Base-by-base conservation (phyloP, 129 eudicot genomes). In the Logfia minima region DNA sequence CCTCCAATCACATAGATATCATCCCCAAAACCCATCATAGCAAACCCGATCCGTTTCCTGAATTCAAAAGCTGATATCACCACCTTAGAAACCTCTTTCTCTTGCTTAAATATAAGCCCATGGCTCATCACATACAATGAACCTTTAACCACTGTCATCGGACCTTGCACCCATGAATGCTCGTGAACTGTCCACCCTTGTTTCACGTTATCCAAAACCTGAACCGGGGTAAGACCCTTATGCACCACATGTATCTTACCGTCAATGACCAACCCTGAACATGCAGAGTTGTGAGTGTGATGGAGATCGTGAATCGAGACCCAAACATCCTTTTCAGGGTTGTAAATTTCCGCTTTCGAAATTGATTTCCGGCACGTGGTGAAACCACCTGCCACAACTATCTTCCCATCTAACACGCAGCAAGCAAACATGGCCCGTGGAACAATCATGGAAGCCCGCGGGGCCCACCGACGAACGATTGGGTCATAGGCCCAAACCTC, bases 361-460 rank as follows among this genome's bases (percentile, higher is more conserved):
- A 89, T 91, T 8, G 97, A 91, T 85, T 95, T 95, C 77, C 97
- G 53, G 92, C 94, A 88, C 43, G 84, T 85, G 0, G 97, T 92
- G 84, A 95, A 91, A 19, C 99, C 99, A 21, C 99, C 97, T 1
- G 99, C 97, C 60, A 92, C 99, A 55, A 91, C 67, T n/a, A 95
- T 95, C 88, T 86, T 89, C 45, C 92, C 99, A 28, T 88, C 92
- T 51, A 92, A 53, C 61, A 85, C 96, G 64, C 99, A 95, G 58
- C 96, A 95, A 7, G 96, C 99, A 68, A 95, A 95, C 99, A 91
- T 95, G 43, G 99, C 96, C 16, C 99, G 97, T 0, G 97, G 94
- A 5, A 91, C 88, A 5, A 89, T 76, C 99, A 95, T 95, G 41
- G 97, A 45, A 19, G 96, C 90, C 48, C 97, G 80, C 10, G 70